Evolutionary conservation across 768 basidiomycete genomes (phyloP).

Genomic region (Amanita muscaria): DNA sequence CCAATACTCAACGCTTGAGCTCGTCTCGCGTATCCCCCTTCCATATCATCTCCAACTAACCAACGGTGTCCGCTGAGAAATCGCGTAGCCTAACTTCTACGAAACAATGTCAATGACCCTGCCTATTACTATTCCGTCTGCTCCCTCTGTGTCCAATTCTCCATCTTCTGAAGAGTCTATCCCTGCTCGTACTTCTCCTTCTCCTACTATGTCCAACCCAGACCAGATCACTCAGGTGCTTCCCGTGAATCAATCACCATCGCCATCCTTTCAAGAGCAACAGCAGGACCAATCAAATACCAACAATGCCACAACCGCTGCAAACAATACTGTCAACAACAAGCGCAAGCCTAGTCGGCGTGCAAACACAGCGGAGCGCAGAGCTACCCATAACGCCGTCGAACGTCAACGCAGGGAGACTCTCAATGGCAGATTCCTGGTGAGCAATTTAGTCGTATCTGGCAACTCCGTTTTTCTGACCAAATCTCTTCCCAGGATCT

Average conservation of each 20-base stretch:
- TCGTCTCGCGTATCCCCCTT: conserved; percentile 44
- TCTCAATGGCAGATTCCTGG: conserved; percentile 86
- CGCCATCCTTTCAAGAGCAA: conserved; percentile 12
- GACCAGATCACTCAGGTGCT: conserved; percentile 7
- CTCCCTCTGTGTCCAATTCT: conserved; percentile 21
- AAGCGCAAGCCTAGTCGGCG: conserved; percentile 82
- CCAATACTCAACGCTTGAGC: conserved; percentile 54
- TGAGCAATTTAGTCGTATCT: conserved; percentile 24
- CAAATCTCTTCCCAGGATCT: too few species aligned
- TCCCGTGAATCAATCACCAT: conserved; percentile 13
- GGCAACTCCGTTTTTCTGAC: too few species aligned
- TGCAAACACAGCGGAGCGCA: conserved; percentile 93
- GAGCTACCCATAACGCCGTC: conserved; percentile 95
- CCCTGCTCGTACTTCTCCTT: conserved; percentile 39
- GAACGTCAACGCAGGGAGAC: conserved; percentile 91
- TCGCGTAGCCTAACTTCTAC: conserved; percentile 28
- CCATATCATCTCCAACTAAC: conserved; percentile 4
- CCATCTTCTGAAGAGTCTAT: conserved; percentile 18
- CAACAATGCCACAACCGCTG: conserved; percentile 14
- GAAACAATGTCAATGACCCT: conserved; percentile 31
- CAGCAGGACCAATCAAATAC: conserved; percentile 11
- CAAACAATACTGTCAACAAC: conserved; percentile 10
- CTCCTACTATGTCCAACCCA: conserved; percentile 21
- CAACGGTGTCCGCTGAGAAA: conserved; percentile 34
- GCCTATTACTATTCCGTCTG: conserved; percentile 16